Evolutionary conservation across 2,329 filamentous ascomycete genomes (phyloP).

Genomic region (Alternaria triticina): DNA sequence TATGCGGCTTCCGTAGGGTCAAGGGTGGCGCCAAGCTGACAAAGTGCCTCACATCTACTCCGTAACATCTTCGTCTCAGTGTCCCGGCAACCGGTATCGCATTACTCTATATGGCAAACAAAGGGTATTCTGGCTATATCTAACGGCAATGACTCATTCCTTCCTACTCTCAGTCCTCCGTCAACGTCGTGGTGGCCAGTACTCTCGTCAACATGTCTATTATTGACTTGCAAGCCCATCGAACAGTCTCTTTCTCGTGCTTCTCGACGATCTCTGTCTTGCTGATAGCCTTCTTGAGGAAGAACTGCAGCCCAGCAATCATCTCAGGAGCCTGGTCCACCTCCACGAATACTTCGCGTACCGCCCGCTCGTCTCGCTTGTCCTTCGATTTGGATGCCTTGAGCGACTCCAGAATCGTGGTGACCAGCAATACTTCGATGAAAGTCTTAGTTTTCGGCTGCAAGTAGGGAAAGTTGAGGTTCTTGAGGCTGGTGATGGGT

Average conservation of each 20-base stretch:
- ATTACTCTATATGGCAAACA: conserved; percentile 7
- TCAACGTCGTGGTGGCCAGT: conserved; percentile 42
- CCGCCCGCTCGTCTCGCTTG: conserved; percentile 60
- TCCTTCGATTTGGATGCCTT: conserved; percentile 53
- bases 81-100: neutral
- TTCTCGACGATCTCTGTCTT: conserved; percentile 64
- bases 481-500: conserved; percentile 65
- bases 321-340: conserved; percentile 71
- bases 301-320: conserved; percentile 77
- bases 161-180: conserved; percentile 43
- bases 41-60: conserved; percentile 13
- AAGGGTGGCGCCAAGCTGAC: conserved; percentile 28
- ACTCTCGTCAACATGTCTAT: conserved; percentile 46
- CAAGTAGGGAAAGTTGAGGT: conserved; percentile 78
- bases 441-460: conserved; percentile 79
- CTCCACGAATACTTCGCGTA: conserved; percentile 71
- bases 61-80: conserved; percentile 6
- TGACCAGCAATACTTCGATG: conserved; percentile 80
- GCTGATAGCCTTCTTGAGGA: conserved; percentile 75
- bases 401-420: conserved; percentile 72
- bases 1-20: conserved; percentile 26
- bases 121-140: conserved; percentile 2
- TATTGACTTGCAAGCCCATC: conserved; percentile 51
- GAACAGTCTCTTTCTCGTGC: conserved; percentile 59
- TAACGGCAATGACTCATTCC: neutral